Conservation (phyloP, 805 yeast genomes). For the Yarrowia sp. region DNA sequence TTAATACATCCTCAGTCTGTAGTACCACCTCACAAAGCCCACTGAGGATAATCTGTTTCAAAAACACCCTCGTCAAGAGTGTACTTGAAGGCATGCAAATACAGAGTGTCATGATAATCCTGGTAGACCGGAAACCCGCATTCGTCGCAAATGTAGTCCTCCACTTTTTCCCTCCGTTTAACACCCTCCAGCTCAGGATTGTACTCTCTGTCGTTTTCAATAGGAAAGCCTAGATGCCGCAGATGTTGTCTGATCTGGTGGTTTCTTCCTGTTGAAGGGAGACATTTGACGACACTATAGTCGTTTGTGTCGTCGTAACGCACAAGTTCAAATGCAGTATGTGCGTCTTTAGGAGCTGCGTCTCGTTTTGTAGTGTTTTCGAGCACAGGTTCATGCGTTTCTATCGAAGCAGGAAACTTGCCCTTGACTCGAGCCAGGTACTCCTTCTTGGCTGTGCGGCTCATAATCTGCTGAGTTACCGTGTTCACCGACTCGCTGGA, state of each 20-base stretch:
- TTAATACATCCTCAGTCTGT: no score
- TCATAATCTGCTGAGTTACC: conserved; percentile 57
- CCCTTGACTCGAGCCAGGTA: conserved; percentile 83
- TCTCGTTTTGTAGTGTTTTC: conserved; percentile 10
- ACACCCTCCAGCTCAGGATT: conserved; percentile 41
- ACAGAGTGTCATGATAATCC: neutral
- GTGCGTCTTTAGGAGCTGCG: conserved; percentile 53
- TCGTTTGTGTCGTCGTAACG: conserved; percentile 50
- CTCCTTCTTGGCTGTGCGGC: conserved; percentile 67
- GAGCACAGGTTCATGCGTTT: neutral
- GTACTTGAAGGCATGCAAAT: conserved; percentile 10
- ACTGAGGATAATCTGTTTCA: neutral
- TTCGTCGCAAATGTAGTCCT: neutral
- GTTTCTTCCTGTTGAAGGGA: conserved; percentile 86
- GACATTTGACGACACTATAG: conserved; percentile 65
- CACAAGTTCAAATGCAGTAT: conserved; percentile 56
- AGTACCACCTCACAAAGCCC: no score
- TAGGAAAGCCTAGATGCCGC: conserved; percentile 79
- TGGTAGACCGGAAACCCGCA: neutral
- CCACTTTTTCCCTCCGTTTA: neutral
- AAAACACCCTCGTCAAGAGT: neutral
- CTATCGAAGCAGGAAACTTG: conserved; percentile 52
- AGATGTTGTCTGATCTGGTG: conserved; percentile 94
- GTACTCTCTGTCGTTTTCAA: conserved; percentile 85
- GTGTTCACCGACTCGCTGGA: conserved; percentile 66